These are phyloP conservation scores for Pythium apleroticum DNA, from an alignment of 352 stramenopile genomes.

Conservation along the genomic window DNA sequence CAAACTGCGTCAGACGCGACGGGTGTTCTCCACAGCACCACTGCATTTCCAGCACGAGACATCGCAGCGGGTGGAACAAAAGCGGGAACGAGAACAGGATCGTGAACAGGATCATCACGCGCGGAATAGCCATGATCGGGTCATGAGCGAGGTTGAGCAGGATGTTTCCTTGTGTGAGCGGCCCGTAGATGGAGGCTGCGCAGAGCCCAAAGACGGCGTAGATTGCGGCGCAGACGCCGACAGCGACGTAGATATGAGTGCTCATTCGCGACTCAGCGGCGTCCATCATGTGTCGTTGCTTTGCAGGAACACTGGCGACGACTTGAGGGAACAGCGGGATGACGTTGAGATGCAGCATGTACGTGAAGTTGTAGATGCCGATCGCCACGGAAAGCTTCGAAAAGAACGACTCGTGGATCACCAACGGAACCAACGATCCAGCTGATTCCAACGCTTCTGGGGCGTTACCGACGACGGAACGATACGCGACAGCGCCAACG, in stretches of 20 bases:
- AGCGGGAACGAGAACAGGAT: conserved; percentile 79
- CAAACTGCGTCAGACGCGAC: conserved; percentile 31
- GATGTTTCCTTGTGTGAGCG: conserved; percentile 67
- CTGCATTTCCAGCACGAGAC: conserved; percentile 62
- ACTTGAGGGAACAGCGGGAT: conserved; percentile 68
- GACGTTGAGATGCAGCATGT: conserved; percentile 82
- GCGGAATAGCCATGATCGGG: conserved; percentile 66
- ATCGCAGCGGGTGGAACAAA: conserved; percentile 67
- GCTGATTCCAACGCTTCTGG: not conserved
- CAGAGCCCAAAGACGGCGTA: conserved; percentile 69
- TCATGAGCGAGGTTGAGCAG: conserved; percentile 75
- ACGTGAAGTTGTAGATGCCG: conserved; percentile 85
- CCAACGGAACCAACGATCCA: conserved; percentile 5
- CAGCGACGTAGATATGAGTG: conserved; percentile 41
- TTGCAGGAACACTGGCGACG: conserved; percentile 27
- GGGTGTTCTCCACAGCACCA: conserved; percentile 28
- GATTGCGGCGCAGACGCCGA: conserved; percentile 47
- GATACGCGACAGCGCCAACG: conserved; percentile 59
- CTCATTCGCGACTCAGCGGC: conserved; percentile 40
- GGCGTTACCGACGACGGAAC: conserved; percentile 26
- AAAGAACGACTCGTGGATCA: conserved; percentile 33
- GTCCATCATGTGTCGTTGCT: conserved; percentile 12
- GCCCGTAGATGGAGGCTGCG: conserved; percentile 59
- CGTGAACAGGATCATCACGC: conserved; percentile 63
- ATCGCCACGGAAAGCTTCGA: conserved; percentile 58